Evolutionary conservation across 176 grass and related monocot genomes (phyloP), one percentile per base, ranked within the genome.

Genomic region (Oryza longistaminata): DNA sequence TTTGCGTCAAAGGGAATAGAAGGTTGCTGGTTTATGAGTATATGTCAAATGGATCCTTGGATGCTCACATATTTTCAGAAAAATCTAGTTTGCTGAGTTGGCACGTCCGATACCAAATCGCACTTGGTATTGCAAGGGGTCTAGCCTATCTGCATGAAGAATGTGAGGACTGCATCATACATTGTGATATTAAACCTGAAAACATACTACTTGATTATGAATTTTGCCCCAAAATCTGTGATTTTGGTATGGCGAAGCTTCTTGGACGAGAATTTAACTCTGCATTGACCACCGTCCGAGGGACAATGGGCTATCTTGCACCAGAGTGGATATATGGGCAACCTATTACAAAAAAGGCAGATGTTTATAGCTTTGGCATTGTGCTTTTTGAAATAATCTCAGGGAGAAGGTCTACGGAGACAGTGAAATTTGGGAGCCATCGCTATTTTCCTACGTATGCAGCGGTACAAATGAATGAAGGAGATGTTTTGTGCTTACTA

Each of bases 331-430:
- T 90, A 16, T 69, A 39, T 1, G 85, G 88, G 24, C 40, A 49
- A 3, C 40, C 88, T 8, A 90, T 93, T 68, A 90, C 91, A 3
- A 25, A 79, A 19, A 93, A 93, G 22, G 77, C 71, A 1, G 88
- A 93, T 67, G 91, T 93, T 27, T 93, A 93, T 26, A 93, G 87
- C 73, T 93, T 76, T 10, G 91, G 91, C 39, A 90, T 90, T 81
- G 64, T 93, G 76, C 83, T 90, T 35, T 58, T 93, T 4, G 91
- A 93, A 70, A 70, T 90, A 2, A 82, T 93, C 52, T 90, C 81
- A 0, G 91, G 87, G 25, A 83, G 77, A 39, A 88, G 88, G 68
- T 86, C 73, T 50, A 74, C 45, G 2, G 24, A 80, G 76, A 66
- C 19, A 75, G 19, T 70, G n/a, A 77, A 64, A 6, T 37, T 27